Evolutionary conservation across 1,139 yeast genomes (phyloP).

Genomic region (Blastobotrys malaysiensis): DNA sequence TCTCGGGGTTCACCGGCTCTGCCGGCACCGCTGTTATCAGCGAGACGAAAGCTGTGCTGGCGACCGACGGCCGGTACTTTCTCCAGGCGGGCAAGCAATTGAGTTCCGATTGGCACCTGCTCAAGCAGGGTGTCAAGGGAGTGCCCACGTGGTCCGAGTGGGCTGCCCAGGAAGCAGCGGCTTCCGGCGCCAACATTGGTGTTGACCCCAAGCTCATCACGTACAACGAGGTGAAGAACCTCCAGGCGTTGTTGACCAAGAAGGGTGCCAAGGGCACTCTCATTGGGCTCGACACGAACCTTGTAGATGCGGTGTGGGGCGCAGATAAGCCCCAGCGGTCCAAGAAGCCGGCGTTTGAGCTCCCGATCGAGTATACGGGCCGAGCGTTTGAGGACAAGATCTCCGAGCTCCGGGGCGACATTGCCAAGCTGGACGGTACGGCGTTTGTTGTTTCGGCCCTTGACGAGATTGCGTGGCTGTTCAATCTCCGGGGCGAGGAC

Average conservation of each 20-base stretch:
- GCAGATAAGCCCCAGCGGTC: conserved; percentile 37
- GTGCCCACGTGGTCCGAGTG: conserved; percentile 88
- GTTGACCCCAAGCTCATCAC: conserved; percentile 69
- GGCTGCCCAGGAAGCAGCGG: conserved; percentile 43
- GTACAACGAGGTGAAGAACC: conserved; percentile 38
- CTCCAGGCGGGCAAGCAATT: conserved; percentile 84
- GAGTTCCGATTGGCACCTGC: conserved; percentile 74
- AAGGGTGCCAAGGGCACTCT: conserved; percentile 47
- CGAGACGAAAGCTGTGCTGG: conserved; percentile 64
- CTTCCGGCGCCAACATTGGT: conserved; percentile 40
- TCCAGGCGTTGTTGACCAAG: conserved; percentile 33
- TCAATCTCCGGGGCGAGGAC: conserved; percentile 81
- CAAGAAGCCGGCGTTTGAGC: conserved; percentile 28
- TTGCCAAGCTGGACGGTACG: conserved; percentile 40
- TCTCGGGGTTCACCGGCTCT: conserved; percentile 82
- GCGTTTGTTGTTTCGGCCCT: conserved; percentile 62
- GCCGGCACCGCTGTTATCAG: conserved; percentile 92
- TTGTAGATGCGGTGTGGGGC: conserved; percentile 75
- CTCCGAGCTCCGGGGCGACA: conserved; percentile 40
- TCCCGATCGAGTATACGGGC: conserved; percentile 39
- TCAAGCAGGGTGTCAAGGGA: conserved; percentile 72
- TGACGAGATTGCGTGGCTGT: conserved; percentile 91
- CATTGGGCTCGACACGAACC: conserved; percentile 60
- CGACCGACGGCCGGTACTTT: conserved; percentile 95
- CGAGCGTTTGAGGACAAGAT: conserved; percentile 40